A percentile compares a stretch with the other conserved stretches of the same genome.
These are phyloP conservation scores for Fusarium sp. DNA, from an alignment of 2,329 filamentous ascomycete species.

Conservation along the genomic window DNA sequence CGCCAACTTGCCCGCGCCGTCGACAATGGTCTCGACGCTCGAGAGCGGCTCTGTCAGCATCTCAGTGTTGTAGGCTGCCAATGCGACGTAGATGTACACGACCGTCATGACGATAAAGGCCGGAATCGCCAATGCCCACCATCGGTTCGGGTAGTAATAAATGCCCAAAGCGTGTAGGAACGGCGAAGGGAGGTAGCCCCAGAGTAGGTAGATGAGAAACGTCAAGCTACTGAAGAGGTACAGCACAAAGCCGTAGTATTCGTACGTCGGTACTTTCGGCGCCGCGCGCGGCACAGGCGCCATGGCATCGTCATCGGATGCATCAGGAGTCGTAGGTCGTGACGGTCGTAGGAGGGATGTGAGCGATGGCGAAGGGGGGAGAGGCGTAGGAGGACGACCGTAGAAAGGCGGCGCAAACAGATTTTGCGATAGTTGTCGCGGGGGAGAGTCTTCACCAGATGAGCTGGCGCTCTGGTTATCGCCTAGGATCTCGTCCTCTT, in stretches of 20 bases:
- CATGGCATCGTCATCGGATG: conserved; percentile 87
- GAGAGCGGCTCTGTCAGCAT: conserved; percentile 85
- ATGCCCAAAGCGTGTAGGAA: conserved; percentile 94
- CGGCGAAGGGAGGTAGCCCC: conserved; percentile 92
- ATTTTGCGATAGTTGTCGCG: conserved; percentile 63
- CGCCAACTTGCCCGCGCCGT: conserved; percentile 88
- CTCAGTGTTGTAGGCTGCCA: conserved; percentile 90
- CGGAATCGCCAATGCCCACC: conserved; percentile 96
- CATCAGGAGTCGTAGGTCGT: conserved; percentile 92
- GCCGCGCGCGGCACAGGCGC: conserved; percentile 87
- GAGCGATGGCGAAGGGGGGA: conserved; percentile 91
- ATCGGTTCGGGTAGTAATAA: conserved; percentile 95
- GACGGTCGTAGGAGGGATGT: conserved; percentile 92
- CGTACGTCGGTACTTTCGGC: conserved; percentile 97
- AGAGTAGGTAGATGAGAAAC: conserved; percentile 80
- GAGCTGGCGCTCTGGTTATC: conserved; percentile 50
- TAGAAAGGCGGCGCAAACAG: conserved; percentile 89
- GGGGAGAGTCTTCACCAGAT: conserved; percentile 53
- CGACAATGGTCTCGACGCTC: conserved; percentile 89
- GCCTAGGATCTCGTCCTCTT: conserved; percentile 52
- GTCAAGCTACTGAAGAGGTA: conserved; percentile 89
- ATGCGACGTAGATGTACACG: conserved; percentile 92
- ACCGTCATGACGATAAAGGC: conserved; percentile 89
- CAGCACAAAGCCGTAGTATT: conserved; percentile 98
- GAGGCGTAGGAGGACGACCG: conserved; percentile 92